These are phyloP conservation scores for Hydrangea macrophylla DNA, from an alignment of 148 eudicot species.

Conservation along the genomic window DNA sequence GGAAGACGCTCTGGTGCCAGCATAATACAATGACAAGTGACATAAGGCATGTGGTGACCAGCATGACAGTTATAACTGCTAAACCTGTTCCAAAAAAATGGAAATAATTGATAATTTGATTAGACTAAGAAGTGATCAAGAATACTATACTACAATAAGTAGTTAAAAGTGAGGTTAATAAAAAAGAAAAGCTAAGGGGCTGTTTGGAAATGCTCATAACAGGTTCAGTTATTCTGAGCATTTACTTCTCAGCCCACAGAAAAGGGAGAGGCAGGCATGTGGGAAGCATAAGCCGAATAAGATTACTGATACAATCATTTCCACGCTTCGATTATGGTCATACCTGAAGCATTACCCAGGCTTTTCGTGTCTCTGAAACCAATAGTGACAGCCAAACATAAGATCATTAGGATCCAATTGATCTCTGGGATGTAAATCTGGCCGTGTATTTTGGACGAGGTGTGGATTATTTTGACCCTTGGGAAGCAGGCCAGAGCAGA, in stretches of 20 bases:
- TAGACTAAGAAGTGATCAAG: neutral
- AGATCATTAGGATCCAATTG: slow-evolving; percentile 84
- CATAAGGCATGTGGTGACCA: slow-evolving; percentile 98
- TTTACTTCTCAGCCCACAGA: too few relatives aligned
- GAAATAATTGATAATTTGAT: slow-evolving; percentile 8
- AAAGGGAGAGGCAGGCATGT: neutral
- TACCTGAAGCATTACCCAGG: slow-evolving; percentile 96
- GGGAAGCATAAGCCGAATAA: neutral
- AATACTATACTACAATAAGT: too few relatives aligned
- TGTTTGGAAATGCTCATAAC: too few relatives aligned
- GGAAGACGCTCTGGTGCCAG: slow-evolving; percentile 67
- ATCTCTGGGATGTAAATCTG: slow-evolving; percentile 95
- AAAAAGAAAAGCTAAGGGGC: too few relatives aligned
- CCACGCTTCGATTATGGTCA: neutral
- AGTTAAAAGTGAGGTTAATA: neutral
- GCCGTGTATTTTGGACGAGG: slow-evolving; percentile 84
- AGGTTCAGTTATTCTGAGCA: neutral
- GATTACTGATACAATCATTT: neutral
- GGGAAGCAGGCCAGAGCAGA: slow-evolving; percentile 92
- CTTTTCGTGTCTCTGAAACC: slow-evolving; percentile 91
- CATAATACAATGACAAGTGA: slow-evolving; percentile 85
- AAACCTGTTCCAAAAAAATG: slow-evolving; percentile 52
- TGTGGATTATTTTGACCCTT: slow-evolving; percentile 80
- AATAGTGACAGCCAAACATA: slow-evolving; percentile 86
- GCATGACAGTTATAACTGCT: slow-evolving; percentile 97